These are phyloP conservation scores for Saraca asoca DNA, from an alignment of 331 rosid genomes.

Conservation along the genomic window DNA sequence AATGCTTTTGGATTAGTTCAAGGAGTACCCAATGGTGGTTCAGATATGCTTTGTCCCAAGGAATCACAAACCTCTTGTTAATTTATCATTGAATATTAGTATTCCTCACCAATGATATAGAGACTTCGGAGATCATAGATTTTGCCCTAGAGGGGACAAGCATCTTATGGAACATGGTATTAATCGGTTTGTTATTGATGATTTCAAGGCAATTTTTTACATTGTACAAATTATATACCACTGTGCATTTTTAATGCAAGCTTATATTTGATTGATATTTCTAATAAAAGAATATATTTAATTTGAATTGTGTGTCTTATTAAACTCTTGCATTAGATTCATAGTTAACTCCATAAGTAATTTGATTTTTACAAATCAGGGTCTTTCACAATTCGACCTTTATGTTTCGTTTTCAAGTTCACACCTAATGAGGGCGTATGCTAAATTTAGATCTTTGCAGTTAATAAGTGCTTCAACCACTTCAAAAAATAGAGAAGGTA, in stretches of 20 bases:
- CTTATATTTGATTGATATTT: no score
- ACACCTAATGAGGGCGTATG: constrained; percentile 68
- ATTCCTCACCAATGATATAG: constrained; percentile 89
- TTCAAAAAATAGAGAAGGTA: constrained; percentile 63
- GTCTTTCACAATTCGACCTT: constrained; percentile 98
- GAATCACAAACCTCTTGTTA: constrained; percentile 76
- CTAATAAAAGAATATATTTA: no score
- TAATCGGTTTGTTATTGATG: constrained; percentile 95
- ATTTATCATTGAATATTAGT: constrained; percentile 73
- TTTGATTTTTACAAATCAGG: constrained; percentile 46
- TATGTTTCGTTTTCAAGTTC: constrained; percentile 86
- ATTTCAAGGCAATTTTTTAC: constrained; percentile 72
- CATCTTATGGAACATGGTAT: constrained; percentile 99
- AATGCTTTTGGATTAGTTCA: constrained; percentile 82
- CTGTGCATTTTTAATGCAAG: no score
- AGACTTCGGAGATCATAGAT: constrained; percentile 99
- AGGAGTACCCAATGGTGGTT: constrained; percentile 74
- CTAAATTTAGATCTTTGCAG: constrained; percentile 75
- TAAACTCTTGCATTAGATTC: constrained; percentile 24
- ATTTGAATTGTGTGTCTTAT: no score
- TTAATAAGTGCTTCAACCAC: constrained; percentile 62
- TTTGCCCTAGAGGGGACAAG: constrained; percentile 98
- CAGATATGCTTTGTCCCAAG: constrained; percentile 86
- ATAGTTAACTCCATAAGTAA: constrained; percentile 30
- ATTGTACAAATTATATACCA: no score